Percentiles rank a stretch among this genome's conserved stretches.
Conservation (phyloP, 2,329 filamentous ascomycete genomes). For the Phialophora expanda region DNA sequence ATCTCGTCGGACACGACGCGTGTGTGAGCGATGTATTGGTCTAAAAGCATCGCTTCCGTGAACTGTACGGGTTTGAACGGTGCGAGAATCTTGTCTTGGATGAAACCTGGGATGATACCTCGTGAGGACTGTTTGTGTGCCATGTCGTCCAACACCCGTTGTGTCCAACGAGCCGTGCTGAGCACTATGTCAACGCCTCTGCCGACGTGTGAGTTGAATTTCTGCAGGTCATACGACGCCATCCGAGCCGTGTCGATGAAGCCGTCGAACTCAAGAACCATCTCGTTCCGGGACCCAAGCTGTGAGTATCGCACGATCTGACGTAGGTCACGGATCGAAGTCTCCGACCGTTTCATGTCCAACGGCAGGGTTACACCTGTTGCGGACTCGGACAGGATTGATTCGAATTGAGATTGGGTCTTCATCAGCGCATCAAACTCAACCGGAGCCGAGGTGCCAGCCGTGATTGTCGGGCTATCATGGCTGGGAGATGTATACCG, state of each 20-base stretch:
- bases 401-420: conserved; percentile 76
- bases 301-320: conserved; percentile 73
- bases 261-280: conserved; percentile 75
- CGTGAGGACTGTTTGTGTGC: conserved; percentile 49
- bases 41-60: conserved; percentile 67
- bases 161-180: conserved; percentile 76
- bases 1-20: conserved; percentile 73
- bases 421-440: conserved; percentile 78
- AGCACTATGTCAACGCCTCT: conserved; percentile 75
- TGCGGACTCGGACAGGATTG: conserved; percentile 71
- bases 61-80: conserved; percentile 68
- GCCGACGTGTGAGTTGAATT: conserved; percentile 78
- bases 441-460: conserved; percentile 48
- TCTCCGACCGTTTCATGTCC: conserved; percentile 79
- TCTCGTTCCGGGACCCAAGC: conserved; percentile 68
- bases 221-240: conserved; percentile 69
- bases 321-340: conserved; percentile 74
- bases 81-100: conserved; percentile 56
- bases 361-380: conserved; percentile 71
- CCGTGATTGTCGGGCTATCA: conserved; percentile 34
- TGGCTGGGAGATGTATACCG: conserved; percentile 24
- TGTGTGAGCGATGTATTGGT: conserved; percentile 78
- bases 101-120: conserved; percentile 49
- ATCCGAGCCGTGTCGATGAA: conserved; percentile 73
- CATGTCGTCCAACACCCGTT: conserved; percentile 70